Evolutionary conservation across 805 yeast species (phyloP).

Genomic region (Candida namnaoensis): DNA sequence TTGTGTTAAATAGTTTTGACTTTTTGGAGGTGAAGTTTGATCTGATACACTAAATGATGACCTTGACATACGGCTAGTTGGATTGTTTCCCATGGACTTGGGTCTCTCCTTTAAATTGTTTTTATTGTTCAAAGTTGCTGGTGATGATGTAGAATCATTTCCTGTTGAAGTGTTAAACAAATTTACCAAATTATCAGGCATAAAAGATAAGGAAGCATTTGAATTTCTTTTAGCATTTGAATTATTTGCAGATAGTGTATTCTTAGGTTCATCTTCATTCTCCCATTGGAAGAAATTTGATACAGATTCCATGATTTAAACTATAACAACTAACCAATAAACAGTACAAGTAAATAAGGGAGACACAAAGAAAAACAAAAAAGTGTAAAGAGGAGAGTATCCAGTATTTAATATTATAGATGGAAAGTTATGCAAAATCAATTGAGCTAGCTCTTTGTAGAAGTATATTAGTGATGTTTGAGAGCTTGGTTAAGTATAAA

Average conservation of each 20-base stretch:
- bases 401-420: too few species aligned
- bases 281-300: constrained; percentile 22
- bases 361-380: neutral
- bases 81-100: neutral
- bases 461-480: too few species aligned
- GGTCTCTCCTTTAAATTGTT: neutral
- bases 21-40: neutral
- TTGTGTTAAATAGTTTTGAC: constrained; percentile 1
- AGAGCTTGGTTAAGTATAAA: too few species aligned
- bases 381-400: too few species aligned
- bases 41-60: too few species aligned
- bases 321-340: too few species aligned
- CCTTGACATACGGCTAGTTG: too few species aligned
- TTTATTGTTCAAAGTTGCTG: neutral
- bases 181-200: neutral
- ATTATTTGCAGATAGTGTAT: too few species aligned
- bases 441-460: too few species aligned
- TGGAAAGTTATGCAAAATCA: too few species aligned
- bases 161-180: neutral
- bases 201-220: neutral
- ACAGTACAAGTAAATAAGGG: neutral
- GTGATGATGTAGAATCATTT: neutral
- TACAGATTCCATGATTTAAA: constrained; percentile 17
- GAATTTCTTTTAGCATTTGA: neutral
- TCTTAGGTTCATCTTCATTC: neutral